These are phyloP conservation scores for Ilyonectria robusta DNA, from an alignment of 2,329 filamentous ascomycete genomes.

Conservation along the genomic window DNA sequence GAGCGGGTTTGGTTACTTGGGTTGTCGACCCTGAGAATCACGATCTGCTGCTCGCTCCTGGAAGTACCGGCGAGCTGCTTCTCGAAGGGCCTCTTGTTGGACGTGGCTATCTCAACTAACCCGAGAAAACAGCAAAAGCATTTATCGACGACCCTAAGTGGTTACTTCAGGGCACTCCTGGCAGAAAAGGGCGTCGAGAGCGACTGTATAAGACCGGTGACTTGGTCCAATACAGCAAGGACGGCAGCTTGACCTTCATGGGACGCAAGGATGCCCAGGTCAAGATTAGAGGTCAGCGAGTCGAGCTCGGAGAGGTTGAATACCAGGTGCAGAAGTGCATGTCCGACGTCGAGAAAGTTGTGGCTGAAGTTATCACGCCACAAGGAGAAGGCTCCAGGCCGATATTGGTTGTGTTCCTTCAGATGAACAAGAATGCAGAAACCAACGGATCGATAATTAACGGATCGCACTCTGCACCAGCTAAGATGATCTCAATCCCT, in stretches of 20 bases:
- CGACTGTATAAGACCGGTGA: conserved; percentile 63
- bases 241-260: conserved; percentile 57
- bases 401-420: conserved; percentile 8
- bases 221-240: conserved; percentile 57
- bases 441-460: background rate
- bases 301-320: conserved; percentile 33
- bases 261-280: conserved; percentile 29
- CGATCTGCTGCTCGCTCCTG: conserved; percentile 43
- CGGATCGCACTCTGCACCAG: conserved; percentile 4
- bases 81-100: conserved; percentile 63
- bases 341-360: background rate
- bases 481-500: background rate
- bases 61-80: conserved; percentile 60
- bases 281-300: conserved; percentile 32
- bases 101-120: conserved; percentile 62
- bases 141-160: conserved; percentile 56
- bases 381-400: background rate
- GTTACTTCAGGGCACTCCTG: conserved; percentile 35
- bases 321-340: conserved; percentile 7
- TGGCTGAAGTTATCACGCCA: conserved; percentile 5
- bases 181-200: conserved; percentile 6
- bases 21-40: conserved; percentile 43
- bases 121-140: conserved; percentile 47
- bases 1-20: conserved; percentile 33
- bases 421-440: background rate